phyloP scores from a whole-genome alignment of 331 rosid species.

The Arachis monticola region DNA sequence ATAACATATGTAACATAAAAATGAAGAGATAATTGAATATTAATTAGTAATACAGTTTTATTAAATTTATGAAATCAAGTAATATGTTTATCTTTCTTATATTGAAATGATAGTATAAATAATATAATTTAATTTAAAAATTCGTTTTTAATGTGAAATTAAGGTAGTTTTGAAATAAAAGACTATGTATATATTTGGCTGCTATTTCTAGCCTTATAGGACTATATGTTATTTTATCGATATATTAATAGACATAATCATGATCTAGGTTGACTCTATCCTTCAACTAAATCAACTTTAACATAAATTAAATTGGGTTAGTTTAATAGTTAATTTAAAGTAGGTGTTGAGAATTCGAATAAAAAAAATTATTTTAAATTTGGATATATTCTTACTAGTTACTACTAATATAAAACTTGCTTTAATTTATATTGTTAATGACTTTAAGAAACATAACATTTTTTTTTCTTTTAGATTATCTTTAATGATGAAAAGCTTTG shows the following conservation, averaged over 20 bases:
- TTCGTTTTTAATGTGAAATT: neutral
- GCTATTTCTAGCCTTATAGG: neutral
- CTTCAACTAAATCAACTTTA: neutral
- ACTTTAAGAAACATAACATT: slow-evolving; percentile 30
- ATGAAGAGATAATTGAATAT: too few relatives aligned
- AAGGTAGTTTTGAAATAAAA: slow-evolving; percentile 1
- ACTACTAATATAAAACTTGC: too few relatives aligned
- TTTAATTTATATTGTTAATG: neutral
- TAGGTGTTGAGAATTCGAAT: too few relatives aligned
- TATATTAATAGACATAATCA: neutral
- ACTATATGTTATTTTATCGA: neutral
- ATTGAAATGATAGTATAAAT: too few relatives aligned
- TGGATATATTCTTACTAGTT: slow-evolving; percentile 15
- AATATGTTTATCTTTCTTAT: too few relatives aligned
- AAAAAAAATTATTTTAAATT: neutral
- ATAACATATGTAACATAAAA: too few relatives aligned
- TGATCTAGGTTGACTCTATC: slow-evolving; percentile 41
- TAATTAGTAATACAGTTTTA: too few relatives aligned
- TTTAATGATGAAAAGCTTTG: slow-evolving; percentile 49
- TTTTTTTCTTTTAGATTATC: slow-evolving; percentile 23
- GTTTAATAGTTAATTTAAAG: too few relatives aligned
- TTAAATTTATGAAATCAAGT: too few relatives aligned
- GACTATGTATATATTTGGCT: neutral
- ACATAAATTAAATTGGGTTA: neutral
- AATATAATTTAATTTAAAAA: neutral